These are phyloP conservation scores for Psilocybe mexicana DNA, from an alignment of 1,284 basidiomycete genomes.

Conservation along the genomic window DNA sequence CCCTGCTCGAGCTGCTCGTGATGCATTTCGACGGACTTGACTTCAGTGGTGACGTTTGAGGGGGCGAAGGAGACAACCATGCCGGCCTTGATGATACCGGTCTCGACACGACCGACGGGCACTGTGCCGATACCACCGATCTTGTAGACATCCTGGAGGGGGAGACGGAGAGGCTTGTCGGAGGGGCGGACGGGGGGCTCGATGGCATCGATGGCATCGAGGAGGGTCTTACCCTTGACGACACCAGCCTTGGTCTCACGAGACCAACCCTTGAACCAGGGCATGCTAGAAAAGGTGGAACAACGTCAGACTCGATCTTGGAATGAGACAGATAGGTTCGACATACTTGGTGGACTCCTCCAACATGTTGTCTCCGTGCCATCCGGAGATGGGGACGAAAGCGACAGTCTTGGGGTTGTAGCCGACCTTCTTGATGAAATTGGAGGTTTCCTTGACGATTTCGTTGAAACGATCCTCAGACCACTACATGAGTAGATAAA, in stretches of 20 bases:
- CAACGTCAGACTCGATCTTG: constrained; percentile 16
- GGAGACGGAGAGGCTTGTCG: constrained; percentile 99
- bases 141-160: constrained; percentile 99
- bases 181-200: constrained; percentile 96
- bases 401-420: constrained; percentile 99
- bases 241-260: constrained; percentile 94
- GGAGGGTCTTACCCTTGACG: constrained; percentile 97
- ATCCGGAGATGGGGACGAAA: constrained; percentile 99
- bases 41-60: constrained; percentile 98
- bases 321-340: constrained; percentile 2
- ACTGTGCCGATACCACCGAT: constrained; percentile 99
- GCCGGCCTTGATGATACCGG: constrained; percentile 99
- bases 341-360: constrained; percentile 91
- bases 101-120: constrained; percentile 99
- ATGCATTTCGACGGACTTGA: constrained; percentile 99
- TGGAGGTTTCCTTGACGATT: constrained; percentile 99
- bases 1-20: constrained; percentile 98
- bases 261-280: constrained; percentile 99
- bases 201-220: constrained; percentile 99
- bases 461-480: constrained; percentile 99
- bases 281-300: constrained; percentile 65
- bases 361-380: constrained; percentile 99
- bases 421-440: constrained; percentile 99
- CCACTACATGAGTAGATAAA: constrained; percentile 60
- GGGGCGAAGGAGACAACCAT: constrained; percentile 99